Base-by-base conservation (phyloP, 1,284 basidiomycete species). In the Apiotrichum gracile region DNA sequence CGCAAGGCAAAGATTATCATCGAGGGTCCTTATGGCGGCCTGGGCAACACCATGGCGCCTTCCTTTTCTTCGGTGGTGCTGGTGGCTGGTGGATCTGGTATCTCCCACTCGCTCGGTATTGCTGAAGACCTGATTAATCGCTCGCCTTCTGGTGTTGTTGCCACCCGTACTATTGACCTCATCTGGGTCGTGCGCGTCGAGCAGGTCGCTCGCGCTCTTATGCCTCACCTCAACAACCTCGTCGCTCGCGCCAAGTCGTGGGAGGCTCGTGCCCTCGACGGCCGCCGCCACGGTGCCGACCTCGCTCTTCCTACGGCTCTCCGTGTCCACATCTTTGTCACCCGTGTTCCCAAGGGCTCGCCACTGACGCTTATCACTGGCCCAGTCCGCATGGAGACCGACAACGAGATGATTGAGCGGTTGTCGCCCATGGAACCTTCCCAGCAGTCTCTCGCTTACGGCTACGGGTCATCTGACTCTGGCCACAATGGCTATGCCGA, bases 21-120 rank as follows among this genome's bases (percentile, higher is more conserved):
- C 24, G 71, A 75, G 53, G 75, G 75, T 5, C 75, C 75, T 0
- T 74, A 72, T 41, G 74, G 72, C 24, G 75, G 67, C 9, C 49
- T 67, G 17, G 74, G 66, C 39, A 66, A 76, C 57, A 72, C 66
- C 7, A 50, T 76, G 9, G 56, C 69, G 14, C 55, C 64, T 3
- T 64, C 71, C 3, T 77, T 72, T 59, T 70, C 71, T 0, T 68
- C 67, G 0, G 57, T 74, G n/a, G 43, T 73, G 35, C 63, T 75
- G 12, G 48, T 73, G 9, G 69, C 72, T 19, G 75, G 72, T 16
- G 75, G 75, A 13, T 70, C 69, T 3, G 75, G 75, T 22, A 71
- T 75, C 61, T 63, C 69, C 6, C 65, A 72, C 51, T 55, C 70
- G 9, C 60, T 74, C 19, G 55, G 61, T 17, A 45, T 73, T 6